Conservation (phyloP, 2,329 filamentous ascomycete species). For the Chaetomiaceae sp. region DNA sequence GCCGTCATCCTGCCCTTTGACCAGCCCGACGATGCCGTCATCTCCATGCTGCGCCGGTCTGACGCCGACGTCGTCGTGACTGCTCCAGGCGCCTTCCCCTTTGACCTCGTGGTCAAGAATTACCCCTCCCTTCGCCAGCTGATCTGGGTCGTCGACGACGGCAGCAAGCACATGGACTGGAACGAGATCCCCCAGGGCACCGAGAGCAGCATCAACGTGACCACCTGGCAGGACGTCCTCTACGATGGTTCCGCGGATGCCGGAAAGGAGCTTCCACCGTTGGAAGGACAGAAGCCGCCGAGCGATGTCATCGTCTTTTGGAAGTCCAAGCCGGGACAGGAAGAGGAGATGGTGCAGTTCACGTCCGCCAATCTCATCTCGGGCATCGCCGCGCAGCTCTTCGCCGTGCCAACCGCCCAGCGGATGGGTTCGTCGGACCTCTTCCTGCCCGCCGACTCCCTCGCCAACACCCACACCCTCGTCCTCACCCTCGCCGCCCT, state of each 20-base stretch:
- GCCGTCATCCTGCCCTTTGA: constrained; percentile 84
- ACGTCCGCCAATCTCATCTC: constrained; percentile 80
- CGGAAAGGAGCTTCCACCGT: constrained; percentile 59
- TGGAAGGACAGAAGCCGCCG: constrained; percentile 50
- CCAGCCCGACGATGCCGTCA: constrained; percentile 62
- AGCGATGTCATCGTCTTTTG: constrained; percentile 64
- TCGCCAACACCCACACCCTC: constrained; percentile 75
- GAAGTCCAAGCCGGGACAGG: constrained; percentile 48
- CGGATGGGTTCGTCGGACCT: constrained; percentile 71
- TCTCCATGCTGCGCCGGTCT: constrained; percentile 67
- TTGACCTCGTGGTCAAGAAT: constrained; percentile 64
- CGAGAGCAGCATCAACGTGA: constrained; percentile 69
- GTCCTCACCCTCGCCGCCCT: constrained; percentile 76
- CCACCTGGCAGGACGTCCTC: constrained; percentile 90
- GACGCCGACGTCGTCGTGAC: constrained; percentile 79
- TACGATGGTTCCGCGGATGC: constrained; percentile 60
- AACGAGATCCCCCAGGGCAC: constrained; percentile 77
- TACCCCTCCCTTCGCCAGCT: constrained; percentile 71
- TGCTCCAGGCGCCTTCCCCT: constrained; percentile 79
- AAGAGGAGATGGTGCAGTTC: constrained; percentile 74
- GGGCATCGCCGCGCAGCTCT: constrained; percentile 73
- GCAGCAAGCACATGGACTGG: constrained; percentile 92
- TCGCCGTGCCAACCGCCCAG: constrained; percentile 69
- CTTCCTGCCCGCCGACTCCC: constrained; percentile 77
- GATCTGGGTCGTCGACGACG: constrained; percentile 89